phyloP scores from a whole-genome alignment of 2,329 filamentous ascomycete species.

The Hyphodiscus sp. region DNA sequence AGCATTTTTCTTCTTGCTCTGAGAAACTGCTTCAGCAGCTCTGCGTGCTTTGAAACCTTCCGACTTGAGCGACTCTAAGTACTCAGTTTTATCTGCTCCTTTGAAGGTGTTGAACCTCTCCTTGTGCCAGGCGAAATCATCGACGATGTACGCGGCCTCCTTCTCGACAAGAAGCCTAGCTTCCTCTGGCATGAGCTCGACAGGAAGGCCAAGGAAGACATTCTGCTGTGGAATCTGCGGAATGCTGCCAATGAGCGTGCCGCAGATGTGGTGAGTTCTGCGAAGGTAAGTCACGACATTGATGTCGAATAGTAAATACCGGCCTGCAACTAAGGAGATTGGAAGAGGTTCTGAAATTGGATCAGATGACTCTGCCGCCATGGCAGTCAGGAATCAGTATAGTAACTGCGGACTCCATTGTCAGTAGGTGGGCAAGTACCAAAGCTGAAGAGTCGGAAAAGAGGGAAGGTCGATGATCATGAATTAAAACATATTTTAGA shows the following conservation, averaged over 20 bases:
- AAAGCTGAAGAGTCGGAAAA: constrained; percentile 1
- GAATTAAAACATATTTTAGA: constrained; percentile 46
- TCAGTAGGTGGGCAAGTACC: background rate
- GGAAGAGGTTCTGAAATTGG: constrained; percentile 52
- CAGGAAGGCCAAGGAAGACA: constrained; percentile 79
- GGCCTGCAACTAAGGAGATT: constrained; percentile 72
- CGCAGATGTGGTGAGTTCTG: constrained; percentile 74
- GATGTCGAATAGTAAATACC: constrained; percentile 86
- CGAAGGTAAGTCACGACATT: constrained; percentile 73
- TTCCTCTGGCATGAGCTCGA: constrained; percentile 90
- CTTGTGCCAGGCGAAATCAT: constrained; percentile 68
- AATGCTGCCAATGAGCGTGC: constrained; percentile 78
- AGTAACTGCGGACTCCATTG: background rate
- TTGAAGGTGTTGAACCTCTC: constrained; percentile 53
- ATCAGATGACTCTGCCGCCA: constrained; percentile 16
- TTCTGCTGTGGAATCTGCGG: constrained; percentile 94
- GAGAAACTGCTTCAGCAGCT: constrained; percentile 27
- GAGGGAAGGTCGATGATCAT: constrained; percentile 34
- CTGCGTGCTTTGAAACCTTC: constrained; percentile 41
- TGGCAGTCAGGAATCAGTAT: background rate
- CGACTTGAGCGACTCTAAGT: constrained; percentile 48
- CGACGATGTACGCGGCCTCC: constrained; percentile 70
- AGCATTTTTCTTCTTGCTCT: constrained; percentile 21
- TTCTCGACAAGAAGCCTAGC: constrained; percentile 73
- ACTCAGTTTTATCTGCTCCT: constrained; percentile 52